Conservation (phyloP, 495 filamentous ascomycete species). For the Penicillium silybi region DNA sequence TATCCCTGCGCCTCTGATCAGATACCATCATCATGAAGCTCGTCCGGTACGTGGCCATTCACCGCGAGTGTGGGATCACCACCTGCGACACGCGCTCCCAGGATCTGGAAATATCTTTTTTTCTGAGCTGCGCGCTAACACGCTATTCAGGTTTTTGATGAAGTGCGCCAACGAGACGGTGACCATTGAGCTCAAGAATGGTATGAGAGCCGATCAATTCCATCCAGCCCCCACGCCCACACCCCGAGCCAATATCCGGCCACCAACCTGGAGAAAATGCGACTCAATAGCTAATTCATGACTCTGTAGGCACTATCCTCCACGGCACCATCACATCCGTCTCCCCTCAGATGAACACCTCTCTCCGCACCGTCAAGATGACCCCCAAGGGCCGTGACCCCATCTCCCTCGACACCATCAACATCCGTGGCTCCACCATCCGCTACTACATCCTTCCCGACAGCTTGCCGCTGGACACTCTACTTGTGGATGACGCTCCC, state of each 20-base stretch:
- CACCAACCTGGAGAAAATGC: neutral
- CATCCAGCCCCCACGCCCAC: neutral
- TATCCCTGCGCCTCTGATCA: neutral
- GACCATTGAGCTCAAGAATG: constrained; percentile 96
- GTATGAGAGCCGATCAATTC: constrained; percentile 39
- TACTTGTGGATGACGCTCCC: constrained; percentile 90
- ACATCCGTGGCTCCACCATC: constrained; percentile 88
- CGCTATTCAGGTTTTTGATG: constrained; percentile 79
- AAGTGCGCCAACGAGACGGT: constrained; percentile 98
- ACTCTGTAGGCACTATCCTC: constrained; percentile 73
- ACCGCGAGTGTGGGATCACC: neutral
- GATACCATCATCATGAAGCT: constrained; percentile 77
- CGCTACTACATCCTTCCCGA: constrained; percentile 94
- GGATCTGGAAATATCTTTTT: constrained; percentile 11
- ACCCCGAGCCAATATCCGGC: neutral
- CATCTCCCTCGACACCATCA: constrained; percentile 89
- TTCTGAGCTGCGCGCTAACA: constrained; percentile 14
- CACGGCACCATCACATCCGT: constrained; percentile 94
- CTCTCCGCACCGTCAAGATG: constrained; percentile 92
- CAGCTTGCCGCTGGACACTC: constrained; percentile 86
- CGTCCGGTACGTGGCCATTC: constrained; percentile 71
- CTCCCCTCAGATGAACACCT: constrained; percentile 95
- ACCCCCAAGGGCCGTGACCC: constrained; percentile 81
- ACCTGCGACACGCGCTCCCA: constrained; percentile 11
- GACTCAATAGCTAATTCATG: neutral